phyloP scores from a whole-genome alignment of 2,329 filamentous ascomycete genomes.

The Colletotrichum abscissum region DNA sequence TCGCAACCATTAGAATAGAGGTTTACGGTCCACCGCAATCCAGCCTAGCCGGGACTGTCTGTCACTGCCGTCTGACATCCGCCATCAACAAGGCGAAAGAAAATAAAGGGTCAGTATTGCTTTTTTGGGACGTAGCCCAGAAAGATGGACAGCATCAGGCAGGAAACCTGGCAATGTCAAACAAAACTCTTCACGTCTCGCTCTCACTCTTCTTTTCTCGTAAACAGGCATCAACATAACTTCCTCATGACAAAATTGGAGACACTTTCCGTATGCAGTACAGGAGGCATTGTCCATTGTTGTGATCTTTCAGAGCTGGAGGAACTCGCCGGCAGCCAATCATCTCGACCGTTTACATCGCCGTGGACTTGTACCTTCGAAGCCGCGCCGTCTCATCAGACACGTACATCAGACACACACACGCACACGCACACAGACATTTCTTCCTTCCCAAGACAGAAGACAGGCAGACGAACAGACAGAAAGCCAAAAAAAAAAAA shows the following conservation, averaged over 20 bases:
- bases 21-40: background rate
- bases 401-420: slow-evolving; percentile 13
- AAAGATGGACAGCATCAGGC: background rate
- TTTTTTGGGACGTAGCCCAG: background rate
- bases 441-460: background rate
- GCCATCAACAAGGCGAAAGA: background rate
- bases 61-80: background rate
- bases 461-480: background rate
- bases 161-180: background rate
- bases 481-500: background rate
- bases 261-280: background rate
- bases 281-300: background rate
- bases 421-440: slow-evolving; percentile 4
- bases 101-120: background rate
- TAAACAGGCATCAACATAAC: too few relatives aligned
- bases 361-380: background rate
- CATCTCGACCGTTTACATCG: background rate
- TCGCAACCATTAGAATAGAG: slow-evolving; percentile 4
- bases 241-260: background rate
- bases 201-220: background rate
- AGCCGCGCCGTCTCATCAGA: slow-evolving; percentile 6
- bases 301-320: background rate
- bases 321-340: background rate
- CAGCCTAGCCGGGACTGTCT: background rate
- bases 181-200: background rate